Evolutionary conservation across 371 early-diverging fungal genomes (phyloP).

Genomic region (Mortierella sp.): DNA sequence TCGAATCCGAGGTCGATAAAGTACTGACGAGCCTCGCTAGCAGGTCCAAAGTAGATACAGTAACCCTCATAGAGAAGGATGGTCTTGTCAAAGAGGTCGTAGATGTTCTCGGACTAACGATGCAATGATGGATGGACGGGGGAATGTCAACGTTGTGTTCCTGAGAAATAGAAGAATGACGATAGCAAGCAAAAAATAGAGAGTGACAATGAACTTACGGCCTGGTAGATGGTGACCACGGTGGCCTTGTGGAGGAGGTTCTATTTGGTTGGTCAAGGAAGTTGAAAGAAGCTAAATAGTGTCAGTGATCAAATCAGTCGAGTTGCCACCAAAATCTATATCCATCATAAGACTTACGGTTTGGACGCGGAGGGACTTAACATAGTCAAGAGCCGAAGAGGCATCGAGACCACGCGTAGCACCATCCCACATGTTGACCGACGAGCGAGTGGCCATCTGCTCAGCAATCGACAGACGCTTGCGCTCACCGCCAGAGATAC

Average conservation of each 20-base stretch:
- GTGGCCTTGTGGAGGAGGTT: conserved; percentile 75
- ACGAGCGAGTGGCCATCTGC: conserved; percentile 84
- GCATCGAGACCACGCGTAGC: conserved; percentile 94
- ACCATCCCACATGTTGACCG: conserved; percentile 88
- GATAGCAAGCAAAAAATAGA: background rate
- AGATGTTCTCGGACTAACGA: conserved; percentile 75
- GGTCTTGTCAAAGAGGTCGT: conserved; percentile 83
- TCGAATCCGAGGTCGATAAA: conserved; percentile 77
- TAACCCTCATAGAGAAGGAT: conserved; percentile 79
- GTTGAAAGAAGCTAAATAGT: background rate
- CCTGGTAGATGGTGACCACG: conserved; percentile 78
- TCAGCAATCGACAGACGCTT: conserved; percentile 93
- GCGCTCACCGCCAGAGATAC: conserved; percentile 89
- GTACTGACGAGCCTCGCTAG: conserved; percentile 72
- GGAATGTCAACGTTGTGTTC: background rate
- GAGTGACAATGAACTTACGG: conserved; percentile 43
- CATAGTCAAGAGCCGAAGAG: conserved; percentile 87
- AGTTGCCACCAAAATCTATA: background rate
- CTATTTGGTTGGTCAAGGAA: background rate
- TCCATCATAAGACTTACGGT: conserved; percentile 35
- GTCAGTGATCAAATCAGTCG: background rate
- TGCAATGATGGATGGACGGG: background rate
- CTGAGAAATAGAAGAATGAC: too few relatives aligned
- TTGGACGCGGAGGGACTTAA: conserved; percentile 76
- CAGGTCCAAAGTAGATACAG: conserved; percentile 83